Base-by-base conservation (phyloP, 148 eudicot genomes). In the Rhododendron ferrugineum region DNA sequence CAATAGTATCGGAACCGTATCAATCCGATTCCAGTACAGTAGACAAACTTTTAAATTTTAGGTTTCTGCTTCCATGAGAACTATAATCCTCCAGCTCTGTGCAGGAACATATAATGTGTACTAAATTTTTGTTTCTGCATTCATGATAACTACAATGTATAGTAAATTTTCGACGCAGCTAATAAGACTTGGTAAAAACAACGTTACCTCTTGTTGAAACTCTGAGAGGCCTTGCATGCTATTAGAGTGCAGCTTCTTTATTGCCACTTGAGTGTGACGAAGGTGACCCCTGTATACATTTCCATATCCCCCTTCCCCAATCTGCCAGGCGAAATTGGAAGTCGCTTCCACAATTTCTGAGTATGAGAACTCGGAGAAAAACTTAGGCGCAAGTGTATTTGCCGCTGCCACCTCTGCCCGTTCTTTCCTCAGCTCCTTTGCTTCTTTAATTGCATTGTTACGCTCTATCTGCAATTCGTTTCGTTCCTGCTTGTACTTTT, bases 251-350 rank as follows among this genome's bases (percentile, higher is more conserved):
- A 89, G 92, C 87, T 91, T 87, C 87, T 94, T 95, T 88, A 95
- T 89, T 74, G 98, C 99, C 56, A 94, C 98, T 90, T 91, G 90
- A 86, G 94, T 91, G 75, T 92, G 93, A 81, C 96, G 92, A 46
- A 97, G 89, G 72, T 86, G 37, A 47, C 95, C 98, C 89, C 77
- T 89, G 78, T 91, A 97, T 68, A 93, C 90, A 87, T 85, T 91
- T 40, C 95, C 98, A 84, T 92, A 93, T 75, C 96, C 95, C 58
- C 98, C 98, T 90, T 95, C 96, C 68, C 96, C 96, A 46, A 95
- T 94, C 91, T 90, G 92, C 89, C 89, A 88, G 44, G 91, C 91
- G 74, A 95, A 95, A 82, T 80, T 42, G 70, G 77, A 84, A 32
- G 99, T 97, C 28, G 96, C 98, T 85, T 91, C 91, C 89, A 89